Percentiles rank a stretch among this genome's conserved stretches.
Conservation (phyloP, 2,329 filamentous ascomycete genomes). For the Claviceps capensis region DNA sequence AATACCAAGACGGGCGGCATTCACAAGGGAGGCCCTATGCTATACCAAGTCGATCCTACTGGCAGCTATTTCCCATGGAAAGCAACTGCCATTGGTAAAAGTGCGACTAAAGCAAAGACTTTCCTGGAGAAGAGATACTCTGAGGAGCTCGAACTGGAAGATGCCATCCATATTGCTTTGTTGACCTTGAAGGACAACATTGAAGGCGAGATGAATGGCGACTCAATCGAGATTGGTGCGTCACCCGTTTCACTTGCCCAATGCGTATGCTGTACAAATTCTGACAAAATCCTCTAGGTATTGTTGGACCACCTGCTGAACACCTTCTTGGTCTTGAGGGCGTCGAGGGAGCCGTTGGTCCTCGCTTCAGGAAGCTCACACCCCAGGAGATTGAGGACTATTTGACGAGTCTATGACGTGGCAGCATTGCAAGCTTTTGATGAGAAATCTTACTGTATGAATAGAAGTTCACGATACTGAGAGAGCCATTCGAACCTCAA, state of each 20-base stretch:
- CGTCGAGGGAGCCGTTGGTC: constrained; percentile 70
- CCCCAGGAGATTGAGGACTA: constrained; percentile 99
- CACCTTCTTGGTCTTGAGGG: constrained; percentile 86
- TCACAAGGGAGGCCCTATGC: constrained; percentile 86
- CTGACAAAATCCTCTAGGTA: constrained; percentile 42
- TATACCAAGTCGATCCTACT: constrained; percentile 98
- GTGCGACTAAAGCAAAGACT: constrained; percentile 94
- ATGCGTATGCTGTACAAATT: neutral
- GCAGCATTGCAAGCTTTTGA: constrained; percentile 10
- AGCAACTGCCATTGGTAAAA: constrained; percentile 97
- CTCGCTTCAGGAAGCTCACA: constrained; percentile 84
- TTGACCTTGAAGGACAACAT: constrained; percentile 98
- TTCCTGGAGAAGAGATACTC: constrained; percentile 99
- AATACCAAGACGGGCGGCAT: constrained; percentile 88
- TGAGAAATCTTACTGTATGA: constrained; percentile 28
- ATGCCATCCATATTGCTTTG: constrained; percentile 95
- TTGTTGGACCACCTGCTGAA: constrained; percentile 87
- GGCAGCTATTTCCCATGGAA: constrained; percentile 99
- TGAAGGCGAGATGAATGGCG: constrained; percentile 97
- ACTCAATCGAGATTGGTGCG: constrained; percentile 94
- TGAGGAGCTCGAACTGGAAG: constrained; percentile 90
- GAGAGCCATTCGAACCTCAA: constrained; percentile 11
- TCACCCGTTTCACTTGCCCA: constrained; percentile 1
- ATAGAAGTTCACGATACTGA: constrained; percentile 28
- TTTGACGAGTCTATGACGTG: constrained; percentile 80